A percentile compares a stretch with the other conserved stretches of the same genome.
These are phyloP conservation scores for Moelleriella libera DNA, from an alignment of 2,329 filamentous ascomycete species.

Conservation along the genomic window DNA sequence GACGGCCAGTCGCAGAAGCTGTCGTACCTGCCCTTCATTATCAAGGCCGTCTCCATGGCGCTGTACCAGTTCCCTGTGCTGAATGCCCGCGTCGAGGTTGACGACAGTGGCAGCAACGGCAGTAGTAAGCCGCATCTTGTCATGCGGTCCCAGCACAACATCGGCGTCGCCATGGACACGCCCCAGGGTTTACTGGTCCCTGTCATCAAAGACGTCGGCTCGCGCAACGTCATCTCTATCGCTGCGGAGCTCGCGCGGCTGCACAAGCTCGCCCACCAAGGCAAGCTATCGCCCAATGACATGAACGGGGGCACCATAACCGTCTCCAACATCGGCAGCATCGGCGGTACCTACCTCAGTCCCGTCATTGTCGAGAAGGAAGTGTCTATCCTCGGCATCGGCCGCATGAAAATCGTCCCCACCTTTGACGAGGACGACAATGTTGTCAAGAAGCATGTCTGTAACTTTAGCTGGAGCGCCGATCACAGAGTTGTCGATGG, in stretches of 20 bases:
- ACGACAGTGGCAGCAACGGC: slow-evolving; percentile 43
- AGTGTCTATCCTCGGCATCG: slow-evolving; percentile 83
- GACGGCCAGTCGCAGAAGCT: slow-evolving; percentile 44
- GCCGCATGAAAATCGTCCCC: slow-evolving; percentile 65
- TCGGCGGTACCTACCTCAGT: slow-evolving; percentile 82
- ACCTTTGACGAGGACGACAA: slow-evolving; percentile 51
- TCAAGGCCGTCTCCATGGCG: slow-evolving; percentile 86
- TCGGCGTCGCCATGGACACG: slow-evolving; percentile 92
- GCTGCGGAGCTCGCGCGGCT: slow-evolving; percentile 63
- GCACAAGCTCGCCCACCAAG: slow-evolving; percentile 56
- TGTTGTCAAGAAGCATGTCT: slow-evolving; percentile 63
- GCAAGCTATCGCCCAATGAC: slow-evolving; percentile 62
- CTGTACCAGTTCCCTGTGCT: slow-evolving; percentile 72
- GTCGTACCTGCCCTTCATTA: slow-evolving; percentile 84
- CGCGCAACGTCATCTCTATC: slow-evolving; percentile 63
- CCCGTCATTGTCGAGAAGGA: slow-evolving; percentile 86
- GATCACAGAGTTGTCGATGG: slow-evolving; percentile 92
- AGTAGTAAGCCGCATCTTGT: slow-evolving; percentile 59
- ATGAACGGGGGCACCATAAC: slow-evolving; percentile 83
- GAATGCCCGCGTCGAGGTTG: slow-evolving; percentile 78
- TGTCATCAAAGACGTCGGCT: slow-evolving; percentile 73
- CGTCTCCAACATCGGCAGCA: slow-evolving; percentile 89
- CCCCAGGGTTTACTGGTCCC: slow-evolving; percentile 79
- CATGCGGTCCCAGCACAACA: slow-evolving; percentile 77
- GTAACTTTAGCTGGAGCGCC: slow-evolving; percentile 91